phyloP scores from a whole-genome alignment of 1,284 basidiomycete species.

The Marasmius sp. region DNA sequence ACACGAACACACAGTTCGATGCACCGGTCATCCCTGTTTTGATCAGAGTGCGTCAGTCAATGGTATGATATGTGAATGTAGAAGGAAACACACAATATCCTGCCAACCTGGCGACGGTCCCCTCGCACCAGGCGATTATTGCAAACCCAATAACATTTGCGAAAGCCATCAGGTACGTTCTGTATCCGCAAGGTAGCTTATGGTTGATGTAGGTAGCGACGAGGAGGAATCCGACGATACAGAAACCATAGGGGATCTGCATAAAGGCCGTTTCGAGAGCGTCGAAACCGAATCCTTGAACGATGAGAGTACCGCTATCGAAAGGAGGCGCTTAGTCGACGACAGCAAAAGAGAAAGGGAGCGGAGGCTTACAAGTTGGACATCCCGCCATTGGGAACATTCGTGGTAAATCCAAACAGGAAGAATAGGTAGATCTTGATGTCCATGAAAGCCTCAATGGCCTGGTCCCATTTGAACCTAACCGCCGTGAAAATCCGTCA shows the following conservation, averaged over 20 bases:
- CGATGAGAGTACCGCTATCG: constrained; percentile 31
- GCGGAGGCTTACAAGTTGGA: constrained; percentile 22
- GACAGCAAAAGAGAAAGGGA: not conserved
- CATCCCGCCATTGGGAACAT: constrained; percentile 27
- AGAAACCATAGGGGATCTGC: constrained; percentile 33
- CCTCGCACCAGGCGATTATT: constrained; percentile 24
- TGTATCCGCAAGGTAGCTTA: constrained; percentile 19
- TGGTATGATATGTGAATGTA: not conserved
- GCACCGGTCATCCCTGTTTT: constrained; percentile 34
- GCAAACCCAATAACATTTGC: constrained; percentile 24
- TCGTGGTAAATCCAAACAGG: constrained; percentile 27
- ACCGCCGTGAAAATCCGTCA: not conserved
- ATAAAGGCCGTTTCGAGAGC: constrained; percentile 39
- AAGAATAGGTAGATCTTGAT: constrained; percentile 30
- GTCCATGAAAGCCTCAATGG: constrained; percentile 25
- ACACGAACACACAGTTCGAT: constrained; percentile 42
- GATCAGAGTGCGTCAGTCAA: not conserved
- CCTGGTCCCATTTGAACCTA: constrained; percentile 33
- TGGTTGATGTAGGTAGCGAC: constrained; percentile 20
- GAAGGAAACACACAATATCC: constrained; percentile 21
- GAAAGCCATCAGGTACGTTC: constrained; percentile 24
- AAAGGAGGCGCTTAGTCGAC: not conserved
- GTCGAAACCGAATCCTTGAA: constrained; percentile 39
- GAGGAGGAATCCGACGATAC: constrained; percentile 23
- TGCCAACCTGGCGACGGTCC: constrained; percentile 18